phyloP scores from a whole-genome alignment of 2,329 filamentous ascomycete species.

The Phaeosphaeria sp. region DNA sequence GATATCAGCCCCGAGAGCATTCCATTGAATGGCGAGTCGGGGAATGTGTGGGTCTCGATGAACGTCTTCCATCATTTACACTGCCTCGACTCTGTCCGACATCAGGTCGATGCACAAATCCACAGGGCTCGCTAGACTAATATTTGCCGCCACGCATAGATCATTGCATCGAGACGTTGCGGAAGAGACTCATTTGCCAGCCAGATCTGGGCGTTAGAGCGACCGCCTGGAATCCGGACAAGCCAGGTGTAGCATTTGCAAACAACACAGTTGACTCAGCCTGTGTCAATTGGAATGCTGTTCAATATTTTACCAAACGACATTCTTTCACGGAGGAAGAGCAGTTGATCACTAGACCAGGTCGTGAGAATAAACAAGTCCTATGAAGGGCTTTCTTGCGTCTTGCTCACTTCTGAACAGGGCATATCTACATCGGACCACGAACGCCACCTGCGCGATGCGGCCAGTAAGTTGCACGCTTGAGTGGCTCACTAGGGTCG shows the following conservation, averaged over 20 bases:
- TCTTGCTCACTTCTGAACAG: neutral
- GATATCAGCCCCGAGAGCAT: constrained; percentile 10
- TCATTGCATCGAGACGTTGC: constrained; percentile 13
- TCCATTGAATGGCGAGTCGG: constrained; percentile 9
- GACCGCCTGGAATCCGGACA: constrained; percentile 11
- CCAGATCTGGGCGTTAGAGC: constrained; percentile 11
- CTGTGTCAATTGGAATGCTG: constrained; percentile 8
- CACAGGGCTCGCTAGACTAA: constrained; percentile 1
- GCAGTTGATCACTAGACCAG: constrained; percentile 7
- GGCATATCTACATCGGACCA: constrained; percentile 6
- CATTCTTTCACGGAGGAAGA: constrained; percentile 10
- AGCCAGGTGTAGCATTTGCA: constrained; percentile 13
- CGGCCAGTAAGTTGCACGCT: too few species aligned
- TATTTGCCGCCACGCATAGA: constrained; percentile 12
- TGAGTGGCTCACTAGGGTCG: too few species aligned
- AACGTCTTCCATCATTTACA: constrained; percentile 10
- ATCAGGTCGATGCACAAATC: constrained; percentile 6
- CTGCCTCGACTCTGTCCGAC: constrained; percentile 9
- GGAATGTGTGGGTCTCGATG: constrained; percentile 11
- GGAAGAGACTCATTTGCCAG: constrained; percentile 11
- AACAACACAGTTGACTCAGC: constrained; percentile 12
- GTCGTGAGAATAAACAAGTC: neutral
- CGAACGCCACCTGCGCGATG: constrained; percentile 12
- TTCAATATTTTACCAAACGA: constrained; percentile 6
- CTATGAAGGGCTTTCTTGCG: neutral